Evolutionary conservation across 805 yeast species (phyloP).

Genomic region (Lachancea kluyveri): DNA sequence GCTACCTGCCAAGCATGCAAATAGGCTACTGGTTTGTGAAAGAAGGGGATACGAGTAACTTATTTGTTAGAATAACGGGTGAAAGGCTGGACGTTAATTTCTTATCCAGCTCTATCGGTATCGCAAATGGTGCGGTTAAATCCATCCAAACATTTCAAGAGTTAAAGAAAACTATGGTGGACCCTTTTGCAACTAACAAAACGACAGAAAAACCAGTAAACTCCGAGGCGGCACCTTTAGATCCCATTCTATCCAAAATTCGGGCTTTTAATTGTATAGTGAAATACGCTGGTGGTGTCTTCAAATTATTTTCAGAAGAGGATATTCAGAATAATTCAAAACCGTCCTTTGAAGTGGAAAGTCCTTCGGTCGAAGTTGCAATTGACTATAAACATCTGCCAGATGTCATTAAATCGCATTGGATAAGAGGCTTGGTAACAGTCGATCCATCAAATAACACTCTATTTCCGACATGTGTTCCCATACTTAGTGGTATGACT

Average conservation of each 20-base stretch:
- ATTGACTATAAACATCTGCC: conserved; percentile 40
- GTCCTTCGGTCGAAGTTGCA: conserved; percentile 67
- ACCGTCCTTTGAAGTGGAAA: conserved; percentile 55
- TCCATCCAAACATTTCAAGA: conserved; percentile 42
- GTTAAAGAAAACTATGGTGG: conserved; percentile 14
- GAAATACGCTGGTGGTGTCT: conserved; percentile 65
- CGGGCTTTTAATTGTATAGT: conserved; percentile 45
- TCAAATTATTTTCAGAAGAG: conserved; percentile 34
- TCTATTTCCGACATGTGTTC: conserved; percentile 69
- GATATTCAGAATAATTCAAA: conserved; percentile 35
- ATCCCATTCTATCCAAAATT: conserved; percentile 21
- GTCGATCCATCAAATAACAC: conserved; percentile 59
- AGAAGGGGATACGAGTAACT: conserved; percentile 34
- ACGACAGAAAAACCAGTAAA: conserved; percentile 8
- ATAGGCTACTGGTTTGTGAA: conserved; percentile 31
- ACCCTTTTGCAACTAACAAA: conserved; percentile 3
- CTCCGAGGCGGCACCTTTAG: conserved; percentile 1
- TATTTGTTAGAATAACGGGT: conserved; percentile 53
- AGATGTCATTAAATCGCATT: conserved; percentile 16
- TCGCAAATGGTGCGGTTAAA: conserved; percentile 46
- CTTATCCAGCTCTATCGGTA: conserved; percentile 46
- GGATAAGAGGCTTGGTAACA: conserved; percentile 22
- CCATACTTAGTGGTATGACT: conserved; percentile 58
- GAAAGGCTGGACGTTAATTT: conserved; percentile 64
- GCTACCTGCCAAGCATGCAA: conserved; percentile 65